These are phyloP conservation scores for Pichia sp. DNA, from an alignment of 1,139 yeast species.

Conservation along the genomic window DNA sequence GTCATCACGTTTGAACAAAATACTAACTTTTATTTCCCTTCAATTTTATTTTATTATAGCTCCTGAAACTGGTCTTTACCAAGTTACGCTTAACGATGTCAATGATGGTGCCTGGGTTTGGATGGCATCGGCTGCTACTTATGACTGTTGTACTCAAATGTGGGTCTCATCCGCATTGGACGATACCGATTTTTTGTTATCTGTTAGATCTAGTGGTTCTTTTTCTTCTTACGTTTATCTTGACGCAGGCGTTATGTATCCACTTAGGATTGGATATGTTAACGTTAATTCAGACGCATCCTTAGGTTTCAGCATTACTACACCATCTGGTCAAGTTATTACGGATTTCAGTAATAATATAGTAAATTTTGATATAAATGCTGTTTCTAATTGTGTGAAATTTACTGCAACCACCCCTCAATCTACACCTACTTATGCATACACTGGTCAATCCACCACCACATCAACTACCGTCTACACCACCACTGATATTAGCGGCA, in stretches of 20 bases:
- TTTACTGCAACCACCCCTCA: too few species aligned
- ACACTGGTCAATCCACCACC: too few species aligned
- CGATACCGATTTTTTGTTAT: conserved; percentile 9
- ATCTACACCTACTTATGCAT: too few species aligned
- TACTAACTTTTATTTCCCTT: conserved; percentile 5
- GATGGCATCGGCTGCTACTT: conserved; percentile 26
- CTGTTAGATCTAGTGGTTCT: conserved; percentile 6
- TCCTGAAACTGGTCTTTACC: conserved; percentile 23
- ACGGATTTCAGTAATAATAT: conserved; percentile 11
- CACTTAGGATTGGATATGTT: conserved; percentile 26
- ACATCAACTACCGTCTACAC: too few species aligned
- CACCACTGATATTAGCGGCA: too few species aligned
- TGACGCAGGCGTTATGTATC: conserved; percentile 24
- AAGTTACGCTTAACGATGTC: conserved; percentile 12
- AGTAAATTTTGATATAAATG: conserved; percentile 27
- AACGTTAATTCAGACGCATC: conserved; percentile 14
- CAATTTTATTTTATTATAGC: conserved; percentile 10
- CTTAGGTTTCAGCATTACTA: too few species aligned
- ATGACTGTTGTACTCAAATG: conserved; percentile 27
- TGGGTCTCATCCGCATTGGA: neutral
- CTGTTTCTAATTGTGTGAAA: too few species aligned
- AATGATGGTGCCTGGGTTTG: conserved; percentile 25
- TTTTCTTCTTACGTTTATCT: conserved; percentile 18
- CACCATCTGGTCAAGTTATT: conserved; percentile 14
- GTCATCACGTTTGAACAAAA: too few species aligned